These are phyloP conservation scores for Verticillium nubilum DNA, from an alignment of 2,329 filamentous ascomycete species.

Conservation along the genomic window DNA sequence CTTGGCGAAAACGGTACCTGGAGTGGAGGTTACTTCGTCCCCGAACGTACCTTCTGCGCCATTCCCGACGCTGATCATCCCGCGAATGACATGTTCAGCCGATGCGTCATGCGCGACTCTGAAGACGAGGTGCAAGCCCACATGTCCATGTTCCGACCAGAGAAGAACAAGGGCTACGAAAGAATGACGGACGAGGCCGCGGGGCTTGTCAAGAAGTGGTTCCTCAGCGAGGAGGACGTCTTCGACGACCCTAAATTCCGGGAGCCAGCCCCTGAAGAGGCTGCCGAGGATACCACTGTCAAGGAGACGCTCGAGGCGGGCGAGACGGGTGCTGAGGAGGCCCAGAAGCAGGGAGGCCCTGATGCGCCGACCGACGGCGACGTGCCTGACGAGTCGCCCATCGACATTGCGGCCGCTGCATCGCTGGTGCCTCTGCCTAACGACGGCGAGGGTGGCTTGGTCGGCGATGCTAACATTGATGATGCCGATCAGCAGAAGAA, in stretches of 20 bases:
- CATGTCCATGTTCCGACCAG: constrained; percentile 57
- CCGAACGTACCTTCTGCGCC: constrained; percentile 75
- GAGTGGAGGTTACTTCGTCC: constrained; percentile 53
- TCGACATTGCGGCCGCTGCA: constrained; percentile 48
- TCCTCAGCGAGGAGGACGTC: constrained; percentile 36
- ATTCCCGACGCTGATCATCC: constrained; percentile 49
- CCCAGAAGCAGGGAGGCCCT: constrained; percentile 13
- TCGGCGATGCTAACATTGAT: constrained; percentile 22
- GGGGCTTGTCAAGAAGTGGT: constrained; percentile 53
- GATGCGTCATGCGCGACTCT: constrained; percentile 57
- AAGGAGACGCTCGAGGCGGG: constrained; percentile 24
- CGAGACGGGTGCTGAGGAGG: constrained; percentile 16
- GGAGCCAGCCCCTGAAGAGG: constrained; percentile 30
- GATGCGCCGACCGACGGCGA: constrained; percentile 11
- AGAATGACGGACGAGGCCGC: constrained; percentile 55
- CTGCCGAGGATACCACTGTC: constrained; percentile 19
- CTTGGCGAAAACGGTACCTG: constrained; percentile 66
- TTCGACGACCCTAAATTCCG: constrained; percentile 41
- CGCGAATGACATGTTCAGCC: constrained; percentile 38
- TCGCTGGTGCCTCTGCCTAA: constrained; percentile 42
- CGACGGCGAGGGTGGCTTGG: constrained; percentile 29
- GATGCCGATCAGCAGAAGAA: constrained; percentile 27
- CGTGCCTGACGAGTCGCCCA: constrained; percentile 36
- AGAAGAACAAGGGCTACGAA: constrained; percentile 59
- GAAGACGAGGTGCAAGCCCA: constrained; percentile 71